phyloP scores from a whole-genome alignment of 768 basidiomycete genomes.

The Coprinellus micaceus region DNA sequence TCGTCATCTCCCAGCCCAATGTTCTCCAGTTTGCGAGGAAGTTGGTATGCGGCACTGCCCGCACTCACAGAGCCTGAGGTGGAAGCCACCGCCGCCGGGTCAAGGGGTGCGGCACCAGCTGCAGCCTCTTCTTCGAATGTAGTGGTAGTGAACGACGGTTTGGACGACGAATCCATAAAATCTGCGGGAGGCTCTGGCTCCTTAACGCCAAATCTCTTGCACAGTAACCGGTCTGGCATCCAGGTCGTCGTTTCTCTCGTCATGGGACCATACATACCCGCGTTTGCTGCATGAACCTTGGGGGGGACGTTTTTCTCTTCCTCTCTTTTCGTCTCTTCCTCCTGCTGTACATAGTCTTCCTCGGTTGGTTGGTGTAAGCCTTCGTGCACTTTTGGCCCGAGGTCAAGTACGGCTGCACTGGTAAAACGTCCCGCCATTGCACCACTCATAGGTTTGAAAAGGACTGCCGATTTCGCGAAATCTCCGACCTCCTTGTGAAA shows the following conservation, averaged over 20 bases:
- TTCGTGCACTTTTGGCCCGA: conserved; percentile 56
- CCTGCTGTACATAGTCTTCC: conserved; percentile 42
- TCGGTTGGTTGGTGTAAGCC: conserved; percentile 62
- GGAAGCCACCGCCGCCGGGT: background rate
- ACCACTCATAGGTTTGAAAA: conserved; percentile 89
- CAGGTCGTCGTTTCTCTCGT: conserved; percentile 75
- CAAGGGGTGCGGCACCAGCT: conserved; percentile 7
- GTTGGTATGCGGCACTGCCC: conserved; percentile 12
- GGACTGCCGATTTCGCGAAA: conserved; percentile 79
- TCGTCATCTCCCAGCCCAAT: conserved; percentile 93
- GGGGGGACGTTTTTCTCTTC: conserved; percentile 65
- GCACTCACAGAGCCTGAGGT: background rate
- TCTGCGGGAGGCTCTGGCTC: conserved; percentile 68
- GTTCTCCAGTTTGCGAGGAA: conserved; percentile 67
- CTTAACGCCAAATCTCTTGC: conserved; percentile 90
- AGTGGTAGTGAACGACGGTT: conserved; percentile 8
- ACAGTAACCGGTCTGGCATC: conserved; percentile 81
- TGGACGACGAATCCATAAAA: conserved; percentile 18
- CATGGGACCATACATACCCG: conserved; percentile 88
- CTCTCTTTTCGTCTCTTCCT: conserved; percentile 37
- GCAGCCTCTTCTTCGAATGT: conserved; percentile 16
- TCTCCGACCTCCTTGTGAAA: conserved; percentile 83
- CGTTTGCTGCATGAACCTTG: conserved; percentile 72
- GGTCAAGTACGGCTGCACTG: conserved; percentile 69
- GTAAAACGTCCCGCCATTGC: conserved; percentile 97